phyloP scores from a whole-genome alignment of 2,329 filamentous ascomycete genomes.

The Phialemonium atrogriseum region DNA sequence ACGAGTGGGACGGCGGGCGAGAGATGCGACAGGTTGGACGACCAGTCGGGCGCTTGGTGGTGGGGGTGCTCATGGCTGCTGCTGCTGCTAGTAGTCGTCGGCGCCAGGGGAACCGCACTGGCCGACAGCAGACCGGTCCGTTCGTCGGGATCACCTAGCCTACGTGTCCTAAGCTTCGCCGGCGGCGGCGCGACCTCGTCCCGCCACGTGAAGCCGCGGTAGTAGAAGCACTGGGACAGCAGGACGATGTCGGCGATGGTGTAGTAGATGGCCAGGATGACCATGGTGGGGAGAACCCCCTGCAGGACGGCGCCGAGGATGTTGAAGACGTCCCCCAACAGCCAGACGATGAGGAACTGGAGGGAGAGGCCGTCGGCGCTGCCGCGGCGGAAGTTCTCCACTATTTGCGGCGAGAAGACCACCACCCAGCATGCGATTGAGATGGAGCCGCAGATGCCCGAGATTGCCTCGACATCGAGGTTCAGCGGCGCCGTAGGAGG shows the following conservation, averaged over 20 bases:
- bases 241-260: conserved; percentile 87
- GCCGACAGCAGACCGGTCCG: conserved; percentile 39
- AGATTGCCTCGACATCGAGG: conserved; percentile 82
- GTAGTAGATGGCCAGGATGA: conserved; percentile 90
- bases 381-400: conserved; percentile 81
- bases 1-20: conserved; percentile 79
- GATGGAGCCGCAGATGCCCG: conserved; percentile 87
- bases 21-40: conserved; percentile 49
- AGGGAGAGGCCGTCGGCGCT: conserved; percentile 85
- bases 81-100: not conserved
- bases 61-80: conserved; percentile 32
- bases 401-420: conserved; percentile 94
- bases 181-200: conserved; percentile 39
- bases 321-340: conserved; percentile 92
- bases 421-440: conserved; percentile 98
- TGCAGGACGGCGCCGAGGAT: conserved; percentile 88
- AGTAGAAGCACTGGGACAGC: conserved; percentile 88
- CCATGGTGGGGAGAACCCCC: conserved; percentile 74
- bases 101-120: not conserved
- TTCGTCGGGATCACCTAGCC: conserved; percentile 26
- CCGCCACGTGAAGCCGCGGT: conserved; percentile 69
- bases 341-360: conserved; percentile 88
- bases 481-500: conserved; percentile 51
- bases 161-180: conserved; percentile 24
- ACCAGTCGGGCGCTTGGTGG: conserved; percentile 9